Evolutionary conservation across 306 rosid species (phyloP), one percentile per base, ranked within the genome.

Genomic region (Delonix regia): DNA sequence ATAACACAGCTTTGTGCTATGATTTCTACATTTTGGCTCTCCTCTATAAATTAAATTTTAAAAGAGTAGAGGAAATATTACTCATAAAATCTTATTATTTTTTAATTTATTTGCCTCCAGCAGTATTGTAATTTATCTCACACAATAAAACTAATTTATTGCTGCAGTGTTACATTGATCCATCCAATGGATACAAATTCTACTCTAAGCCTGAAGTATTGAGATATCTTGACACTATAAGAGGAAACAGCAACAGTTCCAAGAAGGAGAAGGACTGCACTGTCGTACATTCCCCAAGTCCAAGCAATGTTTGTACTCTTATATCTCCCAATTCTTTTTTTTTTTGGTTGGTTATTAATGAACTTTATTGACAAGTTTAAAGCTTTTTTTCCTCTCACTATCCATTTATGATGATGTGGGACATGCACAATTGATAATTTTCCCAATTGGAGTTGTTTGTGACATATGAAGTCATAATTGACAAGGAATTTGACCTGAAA

Each of bases 151-250:
- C 48, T 81, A 63, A 36, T 64, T 60, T 74, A 60, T 51, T 82
- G 77, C 82, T 88, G 83, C 88, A 92, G 98, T 86, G 90, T 83
- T 94, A 86, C 82, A 74, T 86, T 78, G 89, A 94, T 80, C 94
- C 97, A 21, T 76, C 65, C n/a, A 83, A 74, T 12, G 84, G 81
- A 78, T 36, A 52, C 86, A 94, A 73, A 82, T 94, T 90, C 87
- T 94, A 86, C 90, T 94, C 98, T 78, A 94, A 90, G 80, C 94
- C 94, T 42, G 91, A 88, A 83, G 97, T 94, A 27, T 79, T 90
- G 39, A 94, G 92, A 48, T 86, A 92, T 74, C 97, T 94, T 59
- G 86, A 84, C 72, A 81, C 88, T 49, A 55, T 72, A 42, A 85
- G 84, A 81, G 82, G 34, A 77, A 80, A 61, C 71, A 74, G 13